Conservation (phyloP, 1,284 basidiomycete species). For the Boletus subluridellus region DNA sequence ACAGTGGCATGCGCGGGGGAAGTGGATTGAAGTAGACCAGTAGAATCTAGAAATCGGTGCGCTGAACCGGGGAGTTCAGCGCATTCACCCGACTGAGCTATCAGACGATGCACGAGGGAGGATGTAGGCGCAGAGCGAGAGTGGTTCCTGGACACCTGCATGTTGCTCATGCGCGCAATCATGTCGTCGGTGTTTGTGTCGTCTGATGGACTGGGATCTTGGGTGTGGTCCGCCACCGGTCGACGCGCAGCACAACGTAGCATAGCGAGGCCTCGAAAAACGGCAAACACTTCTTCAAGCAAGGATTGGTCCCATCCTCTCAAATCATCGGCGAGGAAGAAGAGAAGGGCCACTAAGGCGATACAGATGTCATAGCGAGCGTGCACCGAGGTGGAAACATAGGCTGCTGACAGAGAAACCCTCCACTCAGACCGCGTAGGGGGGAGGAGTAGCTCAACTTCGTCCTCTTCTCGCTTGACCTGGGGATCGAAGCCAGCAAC, state of each 20-base stretch:
- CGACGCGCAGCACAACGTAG: slow-evolving; percentile 58
- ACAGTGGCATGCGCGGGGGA: slow-evolving; percentile 62
- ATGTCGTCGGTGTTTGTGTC: slow-evolving; percentile 58
- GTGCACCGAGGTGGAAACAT: slow-evolving; percentile 57
- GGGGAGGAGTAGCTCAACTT: slow-evolving; percentile 53
- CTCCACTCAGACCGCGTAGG: slow-evolving; percentile 57
- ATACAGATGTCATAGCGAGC: slow-evolving; percentile 72
- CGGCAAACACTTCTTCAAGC: slow-evolving; percentile 69
- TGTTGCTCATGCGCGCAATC: slow-evolving; percentile 59
- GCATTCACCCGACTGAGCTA: slow-evolving; percentile 49
- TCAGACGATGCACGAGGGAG: slow-evolving; percentile 68
- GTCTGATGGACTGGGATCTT: slow-evolving; percentile 27
- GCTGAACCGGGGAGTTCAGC: slow-evolving; percentile 53
- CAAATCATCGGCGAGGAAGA: slow-evolving; percentile 64
- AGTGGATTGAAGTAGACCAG: slow-evolving; percentile 61
- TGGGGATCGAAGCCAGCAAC: slow-evolving; percentile 66
- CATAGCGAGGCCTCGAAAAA: slow-evolving; percentile 72
- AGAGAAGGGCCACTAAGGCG: slow-evolving; percentile 62
- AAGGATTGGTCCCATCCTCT: slow-evolving; percentile 60
- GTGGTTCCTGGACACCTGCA: slow-evolving; percentile 61
- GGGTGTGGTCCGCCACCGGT: slow-evolving; percentile 48
- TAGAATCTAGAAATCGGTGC: slow-evolving; percentile 64
- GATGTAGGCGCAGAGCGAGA: slow-evolving; percentile 52
- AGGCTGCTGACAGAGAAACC: slow-evolving; percentile 57
- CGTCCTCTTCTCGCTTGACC: slow-evolving; percentile 71